Conservation (phyloP, 192 early-diverging fungal genomes). For the Entrophospora sp. region DNA sequence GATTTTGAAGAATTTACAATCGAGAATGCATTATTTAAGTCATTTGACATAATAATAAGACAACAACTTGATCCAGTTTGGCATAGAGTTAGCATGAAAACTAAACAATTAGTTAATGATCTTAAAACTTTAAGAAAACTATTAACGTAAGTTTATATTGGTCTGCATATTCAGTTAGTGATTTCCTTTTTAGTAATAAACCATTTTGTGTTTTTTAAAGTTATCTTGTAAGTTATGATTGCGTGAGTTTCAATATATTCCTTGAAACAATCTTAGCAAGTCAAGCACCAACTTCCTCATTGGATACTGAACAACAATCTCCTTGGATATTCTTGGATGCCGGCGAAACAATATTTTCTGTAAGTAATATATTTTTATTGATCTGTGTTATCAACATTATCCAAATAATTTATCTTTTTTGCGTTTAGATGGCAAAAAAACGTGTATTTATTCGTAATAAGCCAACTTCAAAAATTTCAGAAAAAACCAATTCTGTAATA, state of each 20-base stretch:
- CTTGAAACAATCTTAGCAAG: slow-evolving; percentile 74
- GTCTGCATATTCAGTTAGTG: too few species aligned
- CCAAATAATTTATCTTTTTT: not conserved
- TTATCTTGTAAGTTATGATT: slow-evolving; percentile 80
- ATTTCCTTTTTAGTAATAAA: slow-evolving; percentile 7
- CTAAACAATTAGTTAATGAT: slow-evolving; percentile 70
- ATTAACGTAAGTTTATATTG: slow-evolving; percentile 42
- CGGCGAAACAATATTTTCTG: slow-evolving; percentile 68
- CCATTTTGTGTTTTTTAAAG: too few species aligned
- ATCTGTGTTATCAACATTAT: not conserved
- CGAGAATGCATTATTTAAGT: slow-evolving; percentile 77
- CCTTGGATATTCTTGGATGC: slow-evolving; percentile 86
- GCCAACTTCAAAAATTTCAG: not conserved
- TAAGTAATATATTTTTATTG: slow-evolving; percentile 14
- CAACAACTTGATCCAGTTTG: slow-evolving; percentile 77
- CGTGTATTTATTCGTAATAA: slow-evolving; percentile 31
- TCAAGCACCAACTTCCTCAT: slow-evolving; percentile 33
- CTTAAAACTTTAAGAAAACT: slow-evolving; percentile 63
- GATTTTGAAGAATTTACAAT: slow-evolving; percentile 77
- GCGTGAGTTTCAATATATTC: slow-evolving; percentile 77
- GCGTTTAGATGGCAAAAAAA: slow-evolving; percentile 32
- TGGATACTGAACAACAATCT: slow-evolving; percentile 31
- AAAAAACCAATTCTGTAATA: too few species aligned
- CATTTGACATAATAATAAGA: slow-evolving; percentile 75
- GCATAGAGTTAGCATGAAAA: slow-evolving; percentile 68